These are phyloP conservation scores for Tuber magnatum DNA, from an alignment of 495 filamentous ascomycete genomes.

Conservation along the genomic window DNA sequence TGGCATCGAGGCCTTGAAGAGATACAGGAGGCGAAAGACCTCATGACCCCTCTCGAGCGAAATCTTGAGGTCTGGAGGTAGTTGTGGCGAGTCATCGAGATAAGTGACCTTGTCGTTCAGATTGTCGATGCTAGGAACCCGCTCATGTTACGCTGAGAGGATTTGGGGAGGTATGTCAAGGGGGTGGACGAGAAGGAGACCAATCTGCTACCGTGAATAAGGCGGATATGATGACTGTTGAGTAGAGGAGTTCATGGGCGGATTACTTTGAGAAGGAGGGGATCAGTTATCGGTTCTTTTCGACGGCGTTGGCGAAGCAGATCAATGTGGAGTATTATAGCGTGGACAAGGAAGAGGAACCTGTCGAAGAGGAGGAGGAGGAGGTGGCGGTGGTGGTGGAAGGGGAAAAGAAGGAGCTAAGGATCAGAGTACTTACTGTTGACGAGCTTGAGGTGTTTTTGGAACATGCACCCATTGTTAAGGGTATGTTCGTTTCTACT, in stretches of 20 bases:
- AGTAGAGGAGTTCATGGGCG: conserved; percentile 80
- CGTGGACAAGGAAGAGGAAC: conserved; percentile 48
- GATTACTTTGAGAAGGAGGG: conserved; percentile 72
- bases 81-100: conserved; percentile 95
- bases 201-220: conserved; percentile 92
- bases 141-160: conserved; percentile 85
- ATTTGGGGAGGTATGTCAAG: conserved; percentile 88
- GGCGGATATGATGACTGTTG: conserved; percentile 94
- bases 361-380: conserved; percentile 42
- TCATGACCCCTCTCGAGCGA: conserved; percentile 97
- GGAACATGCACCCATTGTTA: conserved; percentile 56
- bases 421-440: conserved; percentile 74
- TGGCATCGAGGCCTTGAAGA: conserved; percentile 91
- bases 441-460: conserved; percentile 90
- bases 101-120: conserved; percentile 91
- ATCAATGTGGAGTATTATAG: conserved; percentile 60
- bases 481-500: conserved; percentile 42
- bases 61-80: conserved; percentile 99
- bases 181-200: conserved; percentile 80
- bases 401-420: conserved; percentile 50
- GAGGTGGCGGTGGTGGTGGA: no score
- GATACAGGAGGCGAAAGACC: conserved; percentile 81
- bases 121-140: conserved; percentile 98
- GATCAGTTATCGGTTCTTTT: conserved; percentile 93
- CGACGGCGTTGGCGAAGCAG: conserved; percentile 83